These are phyloP conservation scores for Yamadazyma jaroonii DNA, from an alignment of 1,139 yeast genomes.

Conservation along the genomic window DNA sequence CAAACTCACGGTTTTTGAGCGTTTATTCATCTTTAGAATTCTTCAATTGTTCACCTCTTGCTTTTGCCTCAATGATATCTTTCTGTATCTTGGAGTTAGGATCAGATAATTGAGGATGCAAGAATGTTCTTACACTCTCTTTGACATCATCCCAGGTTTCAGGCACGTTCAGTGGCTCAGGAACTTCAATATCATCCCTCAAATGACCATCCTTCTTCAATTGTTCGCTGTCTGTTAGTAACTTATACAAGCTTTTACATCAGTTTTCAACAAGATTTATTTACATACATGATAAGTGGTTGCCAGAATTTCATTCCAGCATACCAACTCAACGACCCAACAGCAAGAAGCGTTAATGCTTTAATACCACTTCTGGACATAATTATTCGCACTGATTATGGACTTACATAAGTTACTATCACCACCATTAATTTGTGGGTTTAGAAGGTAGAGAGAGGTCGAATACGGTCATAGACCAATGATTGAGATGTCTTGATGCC, in stretches of 20 bases:
- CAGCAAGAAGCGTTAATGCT: slow-evolving; percentile 26
- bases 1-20: too few relatives aligned
- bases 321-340: slow-evolving; percentile 41
- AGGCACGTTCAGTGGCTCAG: slow-evolving; percentile 39
- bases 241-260: neutral
- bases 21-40: too few relatives aligned
- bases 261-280: neutral
- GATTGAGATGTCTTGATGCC: too few relatives aligned
- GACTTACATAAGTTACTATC: neutral
- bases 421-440: too few relatives aligned
- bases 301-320: slow-evolving; percentile 68
- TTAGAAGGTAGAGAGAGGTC: too few relatives aligned
- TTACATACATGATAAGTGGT: slow-evolving; percentile 64
- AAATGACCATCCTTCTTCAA: slow-evolving; percentile 66
- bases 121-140: slow-evolving; percentile 20
- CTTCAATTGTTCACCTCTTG: too few relatives aligned
- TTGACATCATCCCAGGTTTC: slow-evolving; percentile 39
- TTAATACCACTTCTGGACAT: slow-evolving; percentile 28
- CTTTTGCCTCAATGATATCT: too few relatives aligned
- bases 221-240: slow-evolving; percentile 49
- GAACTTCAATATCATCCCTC: slow-evolving; percentile 55
- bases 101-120: slow-evolving; percentile 20
- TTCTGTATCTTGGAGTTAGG: neutral
- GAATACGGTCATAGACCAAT: too few relatives aligned
- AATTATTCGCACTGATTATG: slow-evolving; percentile 2